Evolutionary conservation across 495 filamentous ascomycete species (phyloP).

Genomic region (Talaromyces wortmannii): DNA sequence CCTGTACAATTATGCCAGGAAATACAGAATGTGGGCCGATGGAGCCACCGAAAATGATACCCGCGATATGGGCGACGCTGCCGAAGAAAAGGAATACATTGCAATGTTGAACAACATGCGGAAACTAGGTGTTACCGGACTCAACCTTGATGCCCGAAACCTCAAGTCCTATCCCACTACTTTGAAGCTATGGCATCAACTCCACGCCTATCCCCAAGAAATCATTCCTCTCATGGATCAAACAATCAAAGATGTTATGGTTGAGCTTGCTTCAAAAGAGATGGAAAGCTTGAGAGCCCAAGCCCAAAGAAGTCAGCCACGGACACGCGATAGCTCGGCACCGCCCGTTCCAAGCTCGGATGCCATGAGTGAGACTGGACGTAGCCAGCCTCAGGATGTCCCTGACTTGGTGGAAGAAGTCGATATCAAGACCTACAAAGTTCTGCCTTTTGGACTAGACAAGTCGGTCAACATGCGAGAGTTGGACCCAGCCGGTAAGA

Average conservation of each 20-base stretch:
- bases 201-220: conserved; percentile 88
- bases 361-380: conserved; percentile 36
- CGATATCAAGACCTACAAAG: conserved; percentile 68
- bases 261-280: conserved; percentile 77
- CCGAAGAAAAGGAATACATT: conserved; percentile 70
- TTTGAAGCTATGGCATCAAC: conserved; percentile 88
- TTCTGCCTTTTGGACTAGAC: conserved; percentile 86
- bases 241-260: conserved; percentile 84
- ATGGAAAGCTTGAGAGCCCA: conserved; percentile 63
- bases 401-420: conserved; percentile 59
- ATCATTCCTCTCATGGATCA: conserved; percentile 97
- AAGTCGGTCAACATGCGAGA: conserved; percentile 86
- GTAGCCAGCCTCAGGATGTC: conserved; percentile 27
- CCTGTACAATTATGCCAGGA: conserved; percentile 77
- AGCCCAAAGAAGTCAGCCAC: conserved; percentile 38
- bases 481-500: conserved; percentile 73
- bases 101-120: conserved; percentile 87
- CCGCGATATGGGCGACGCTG: conserved; percentile 46
- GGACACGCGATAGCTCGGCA: conserved; percentile 58
- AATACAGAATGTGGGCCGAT: conserved; percentile 86
- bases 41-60: conserved; percentile 76
- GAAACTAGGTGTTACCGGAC: conserved; percentile 67
- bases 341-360: conserved; percentile 72
- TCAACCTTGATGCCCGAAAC: conserved; percentile 85
- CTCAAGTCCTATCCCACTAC: conserved; percentile 91